Base-by-base conservation (phyloP, 495 filamentous ascomycete species). In the Niebla homalea region DNA sequence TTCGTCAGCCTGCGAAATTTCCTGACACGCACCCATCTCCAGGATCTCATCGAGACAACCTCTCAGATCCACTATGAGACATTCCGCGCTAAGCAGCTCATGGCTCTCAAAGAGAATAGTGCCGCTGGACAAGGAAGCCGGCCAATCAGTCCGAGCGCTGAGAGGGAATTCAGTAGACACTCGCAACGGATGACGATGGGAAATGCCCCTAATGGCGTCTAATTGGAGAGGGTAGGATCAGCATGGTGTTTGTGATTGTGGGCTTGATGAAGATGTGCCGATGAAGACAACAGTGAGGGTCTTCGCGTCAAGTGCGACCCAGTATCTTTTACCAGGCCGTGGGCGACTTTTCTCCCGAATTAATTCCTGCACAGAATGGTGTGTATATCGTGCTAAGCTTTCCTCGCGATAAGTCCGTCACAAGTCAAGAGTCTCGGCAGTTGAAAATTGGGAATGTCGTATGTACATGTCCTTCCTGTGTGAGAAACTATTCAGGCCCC, bases 21-120 rank as follows among this genome's bases (percentile, higher is more conserved):
- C 79, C 77, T 99, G 52, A 94, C 87, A 62, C 83, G 90, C 64
- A 89, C 92, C 41, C 92, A 99, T 69, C 75, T 94, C 48, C 85
- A 99, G 74, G 92, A 99, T 60, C 79, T 99, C 50, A 96, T 99
- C 67, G 92, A 94, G 67, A 99, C 92, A 12, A 99, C 92, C n/a
- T 94, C 89, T 57, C 92, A 97, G 73, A 99, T 97, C 69, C 92
- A 99, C 74, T 99, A 99, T 73, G 92, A 99, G 76, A 93, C 87
- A 45, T 99, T 97, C 89, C 90, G 92, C 69, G 90, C 92, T 57
- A 99, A 97, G 79, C 93, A 99, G 70, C 75, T 99, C 60, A 69
- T 99, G 57, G 92, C 92, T 44, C 77, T 99, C 59, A 97, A 96
- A 79, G 92, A 99, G 75, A 92, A 84, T 73, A 94, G 87, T 64